Base-by-base conservation (phyloP, 2,329 filamentous ascomycete genomes). In the Fusarium nematophilum region DNA sequence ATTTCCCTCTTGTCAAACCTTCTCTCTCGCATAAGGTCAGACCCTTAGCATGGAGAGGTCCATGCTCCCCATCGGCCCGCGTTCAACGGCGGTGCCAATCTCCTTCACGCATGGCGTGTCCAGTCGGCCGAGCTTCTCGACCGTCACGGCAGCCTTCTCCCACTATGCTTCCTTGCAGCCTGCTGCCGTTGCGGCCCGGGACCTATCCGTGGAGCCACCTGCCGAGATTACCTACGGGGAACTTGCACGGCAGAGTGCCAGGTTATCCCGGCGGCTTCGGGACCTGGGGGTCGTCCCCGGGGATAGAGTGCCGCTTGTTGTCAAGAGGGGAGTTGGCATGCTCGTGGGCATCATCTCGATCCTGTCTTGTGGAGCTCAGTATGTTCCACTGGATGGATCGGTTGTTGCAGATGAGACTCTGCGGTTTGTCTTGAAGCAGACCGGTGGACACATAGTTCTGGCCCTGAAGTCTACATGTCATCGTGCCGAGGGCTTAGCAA, bases 371-470 rank as follows among this genome's bases (percentile, higher is more conserved):
- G 83, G 84, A 10, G 84, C 80, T 15, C 83, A 87, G 56, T 87
- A 87, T 64, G 79, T 86, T 5, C 85, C 85, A 3, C 76, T 87
- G 1, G 85, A 87, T 57, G 84, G 84, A 13, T 80, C 81, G 8
- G 77, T 84, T 14, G 79, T 82, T 9, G 75, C 81, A 0, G 79
- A 82, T 36, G 74, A 75, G 26, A 79, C 80, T 2, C 72, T 86
- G 4, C 71, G 72, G 11, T 79, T 83, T 56, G 82, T 85, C 33
- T 73, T 86, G 42, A 66, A 74, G 10, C 78, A 86, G 59, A 79
- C 81, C 1, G 70, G 72, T 4, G 75, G 78, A 4, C 67, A 67
- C 3, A 72, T 81, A 36, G 73, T 81, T 10, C 67, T 86, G 3
- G 84, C 81, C 59, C 70, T 85, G 5, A 64, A 61, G 5, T 67